Base-by-base conservation (phyloP, 805 yeast genomes). In the Saitoella complicata region DNA sequence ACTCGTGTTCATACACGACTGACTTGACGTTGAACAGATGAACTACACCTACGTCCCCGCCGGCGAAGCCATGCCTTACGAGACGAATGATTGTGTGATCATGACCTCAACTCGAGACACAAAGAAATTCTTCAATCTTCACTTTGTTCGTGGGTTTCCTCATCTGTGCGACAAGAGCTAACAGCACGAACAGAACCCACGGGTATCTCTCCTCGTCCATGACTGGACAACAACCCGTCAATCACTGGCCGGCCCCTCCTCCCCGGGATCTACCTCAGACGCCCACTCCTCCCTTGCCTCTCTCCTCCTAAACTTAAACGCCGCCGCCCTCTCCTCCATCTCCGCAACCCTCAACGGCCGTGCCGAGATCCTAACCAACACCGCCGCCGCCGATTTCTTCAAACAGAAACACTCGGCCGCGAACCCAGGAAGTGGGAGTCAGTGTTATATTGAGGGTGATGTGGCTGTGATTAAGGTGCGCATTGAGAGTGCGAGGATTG, bases 11-110 rank as follows among this genome's bases (percentile, higher is more conserved):
- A 3, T 21, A 21, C 71, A 82, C 39, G 69, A 79, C 53, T 61
- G 75, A 39, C 97, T 97, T 5, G 91, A 87, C 49, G 94, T 86
- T 3, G 74, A 91, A 12, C 68, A 88, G 50, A 88, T 88, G 97
- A 88, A 84, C 62, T 88, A 83, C 61, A 77, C 87, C 4, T 83
- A 76, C 58, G 61, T 79, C 2, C 56, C 58, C 38, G 46, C 59
- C 10, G 56, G 60, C 36, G 54, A 59, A 12, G 53, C 55, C 13
- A 38, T 36, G 30, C 67, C 65, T 45, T 61, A 62, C 40, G 62
- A 60, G 29, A 62, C 59, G 8, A 67, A 67, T 37, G 58, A 75
- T 32, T 70, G 68, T 51, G 73, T 86, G 41, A 73, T 88, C 11
- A 66, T 87, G 46, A 76, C 94, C 2, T 76, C 94, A 1, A 77